These are phyloP conservation scores for Cercospora nicotianae DNA, from an alignment of 2,329 filamentous ascomycete genomes.

Conservation along the genomic window DNA sequence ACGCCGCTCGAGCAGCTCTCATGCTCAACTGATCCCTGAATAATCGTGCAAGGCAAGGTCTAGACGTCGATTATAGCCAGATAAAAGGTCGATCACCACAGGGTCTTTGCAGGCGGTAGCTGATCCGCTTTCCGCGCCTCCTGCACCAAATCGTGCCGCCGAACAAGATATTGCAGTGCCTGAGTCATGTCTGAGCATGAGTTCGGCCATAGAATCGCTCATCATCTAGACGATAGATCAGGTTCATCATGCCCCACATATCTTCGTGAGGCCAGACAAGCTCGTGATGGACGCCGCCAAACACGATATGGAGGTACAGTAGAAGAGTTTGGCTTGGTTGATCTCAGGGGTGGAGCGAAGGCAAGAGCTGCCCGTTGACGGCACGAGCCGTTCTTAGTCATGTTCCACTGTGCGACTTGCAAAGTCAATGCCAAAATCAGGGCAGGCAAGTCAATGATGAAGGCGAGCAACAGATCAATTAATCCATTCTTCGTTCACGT, in stretches of 20 bases:
- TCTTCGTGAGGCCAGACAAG: neutral
- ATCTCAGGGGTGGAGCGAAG: neutral
- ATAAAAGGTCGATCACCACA: neutral
- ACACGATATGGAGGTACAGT: neutral
- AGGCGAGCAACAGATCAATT: neutral
- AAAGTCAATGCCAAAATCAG: conserved; percentile 2
- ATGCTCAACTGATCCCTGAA: neutral
- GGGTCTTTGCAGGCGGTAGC: neutral
- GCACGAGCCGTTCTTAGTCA: neutral
- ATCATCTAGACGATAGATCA: neutral
- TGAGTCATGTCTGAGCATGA: neutral
- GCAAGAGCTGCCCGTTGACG: neutral
- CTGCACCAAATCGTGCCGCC: neutral
- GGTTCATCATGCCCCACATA: neutral
- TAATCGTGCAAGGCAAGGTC: neutral
- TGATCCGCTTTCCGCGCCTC: neutral
- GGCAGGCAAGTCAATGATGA: neutral
- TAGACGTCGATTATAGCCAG: neutral
- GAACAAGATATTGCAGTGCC: neutral
- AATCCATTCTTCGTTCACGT: neutral
- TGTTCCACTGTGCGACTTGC: neutral
- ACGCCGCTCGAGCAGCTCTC: neutral
- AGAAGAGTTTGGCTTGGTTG: neutral
- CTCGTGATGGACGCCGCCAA: neutral
- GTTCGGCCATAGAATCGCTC: neutral